Evolutionary conservation across 805 yeast species (phyloP).

Genomic region (Sugiyamaella americana): DNA sequence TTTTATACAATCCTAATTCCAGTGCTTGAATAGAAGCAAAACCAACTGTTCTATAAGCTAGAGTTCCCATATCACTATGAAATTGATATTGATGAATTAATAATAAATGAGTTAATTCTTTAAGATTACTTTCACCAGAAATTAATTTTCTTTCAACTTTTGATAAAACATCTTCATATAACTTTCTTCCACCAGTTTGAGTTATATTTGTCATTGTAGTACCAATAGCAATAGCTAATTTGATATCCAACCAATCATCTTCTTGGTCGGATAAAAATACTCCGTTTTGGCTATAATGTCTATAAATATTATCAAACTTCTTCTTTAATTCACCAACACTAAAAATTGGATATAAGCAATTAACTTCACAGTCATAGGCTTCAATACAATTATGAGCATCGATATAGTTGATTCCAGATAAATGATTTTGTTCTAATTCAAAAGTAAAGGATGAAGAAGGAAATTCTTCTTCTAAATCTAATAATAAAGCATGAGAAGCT

Average conservation of each 20-base stretch:
- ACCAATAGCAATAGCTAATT: slow-evolving; percentile 20
- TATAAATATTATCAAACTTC: slow-evolving; percentile 16
- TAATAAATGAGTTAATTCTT: slow-evolving; percentile 13
- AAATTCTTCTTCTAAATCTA: background rate
- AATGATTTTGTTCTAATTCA: slow-evolving; percentile 4
- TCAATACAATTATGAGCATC: slow-evolving; percentile 15
- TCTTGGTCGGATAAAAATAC: slow-evolving; percentile 1
- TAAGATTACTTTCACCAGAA: slow-evolving; percentile 16
- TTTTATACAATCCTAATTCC: slow-evolving; percentile 23
- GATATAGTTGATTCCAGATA: slow-evolving; percentile 11
- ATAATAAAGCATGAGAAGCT: background rate
- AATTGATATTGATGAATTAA: slow-evolving; percentile 25
- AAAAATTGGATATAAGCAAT: slow-evolving; percentile 25
- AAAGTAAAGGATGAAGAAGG: background rate
- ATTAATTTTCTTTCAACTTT: slow-evolving; percentile 13
- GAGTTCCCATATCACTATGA: slow-evolving; percentile 21
- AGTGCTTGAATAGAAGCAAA: slow-evolving; percentile 19
- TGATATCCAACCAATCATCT: slow-evolving; percentile 12
- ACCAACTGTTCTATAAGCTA: slow-evolving; percentile 22
- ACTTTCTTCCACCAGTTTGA: slow-evolving; percentile 13
- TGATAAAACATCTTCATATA: slow-evolving; percentile 19
- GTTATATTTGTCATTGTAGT: slow-evolving; percentile 13
- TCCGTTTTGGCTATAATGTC: slow-evolving; percentile 1
- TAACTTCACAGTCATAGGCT: slow-evolving; percentile 23
- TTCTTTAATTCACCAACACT: slow-evolving; percentile 16